Conservation (phyloP, 208 protist genomes). For the Trypanosoma avium region DNA sequence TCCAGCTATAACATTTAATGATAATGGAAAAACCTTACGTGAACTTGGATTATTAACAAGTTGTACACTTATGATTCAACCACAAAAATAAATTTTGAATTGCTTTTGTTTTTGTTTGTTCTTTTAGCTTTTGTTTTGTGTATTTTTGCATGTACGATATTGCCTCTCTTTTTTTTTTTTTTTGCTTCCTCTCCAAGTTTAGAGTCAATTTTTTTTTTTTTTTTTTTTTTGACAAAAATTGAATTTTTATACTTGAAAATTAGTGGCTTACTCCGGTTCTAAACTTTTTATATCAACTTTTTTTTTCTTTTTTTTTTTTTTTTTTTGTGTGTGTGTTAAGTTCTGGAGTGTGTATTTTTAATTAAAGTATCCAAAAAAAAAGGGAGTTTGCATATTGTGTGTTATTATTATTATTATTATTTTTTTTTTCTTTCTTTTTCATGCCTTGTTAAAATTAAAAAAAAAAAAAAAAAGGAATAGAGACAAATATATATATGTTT, state of each 20-base stretch:
- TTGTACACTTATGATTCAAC: constrained; percentile 64
- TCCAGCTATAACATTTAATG: constrained; percentile 48
- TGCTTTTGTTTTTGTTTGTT: neutral
- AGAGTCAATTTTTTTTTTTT: neutral
- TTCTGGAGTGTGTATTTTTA: too few relatives aligned
- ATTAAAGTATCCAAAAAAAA: too few relatives aligned
- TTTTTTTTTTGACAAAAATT: too few relatives aligned
- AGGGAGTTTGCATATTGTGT: too few relatives aligned
- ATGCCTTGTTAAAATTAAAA: too few relatives aligned
- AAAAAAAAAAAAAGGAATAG: neutral
- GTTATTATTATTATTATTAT: neutral
- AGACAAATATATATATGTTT: constrained; percentile 19
- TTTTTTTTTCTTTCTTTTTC: neutral
- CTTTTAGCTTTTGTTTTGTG: neutral
- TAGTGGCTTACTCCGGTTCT: too few relatives aligned
- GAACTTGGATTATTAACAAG: constrained; percentile 55
- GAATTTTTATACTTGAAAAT: too few relatives aligned
- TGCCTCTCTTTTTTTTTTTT: neutral
- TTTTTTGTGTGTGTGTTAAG: too few relatives aligned
- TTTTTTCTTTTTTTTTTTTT: too few relatives aligned
- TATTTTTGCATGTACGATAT: neutral
- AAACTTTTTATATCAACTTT: too few relatives aligned
- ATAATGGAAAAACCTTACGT: constrained; percentile 62
- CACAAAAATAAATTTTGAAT: neutral
- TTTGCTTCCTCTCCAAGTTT: neutral